These are phyloP conservation scores for Curvularia eragrostidis DNA, from an alignment of 2,329 filamentous ascomycete species.

Conservation along the genomic window DNA sequence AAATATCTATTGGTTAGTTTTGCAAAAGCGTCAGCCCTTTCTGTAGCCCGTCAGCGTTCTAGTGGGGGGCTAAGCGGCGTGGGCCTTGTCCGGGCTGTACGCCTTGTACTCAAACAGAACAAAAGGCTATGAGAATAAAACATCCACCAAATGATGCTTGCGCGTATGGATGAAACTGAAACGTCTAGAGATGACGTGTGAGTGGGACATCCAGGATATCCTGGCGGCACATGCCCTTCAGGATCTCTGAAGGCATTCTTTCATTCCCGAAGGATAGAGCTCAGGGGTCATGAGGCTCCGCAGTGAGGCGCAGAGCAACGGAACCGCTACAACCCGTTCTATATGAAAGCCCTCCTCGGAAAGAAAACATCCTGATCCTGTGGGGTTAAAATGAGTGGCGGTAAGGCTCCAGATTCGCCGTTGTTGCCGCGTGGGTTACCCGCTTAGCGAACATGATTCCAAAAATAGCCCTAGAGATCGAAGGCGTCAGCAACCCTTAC, in stretches of 20 bases:
- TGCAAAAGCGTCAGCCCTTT: slow-evolving; percentile 6
- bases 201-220: background rate
- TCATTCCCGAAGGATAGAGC: background rate
- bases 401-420: slow-evolving; percentile 2
- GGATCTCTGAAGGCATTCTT: background rate
- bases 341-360: slow-evolving; percentile 1
- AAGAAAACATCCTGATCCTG: slow-evolving; percentile 1
- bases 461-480: slow-evolving; percentile 14
- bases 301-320: slow-evolving; percentile 10
- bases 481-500: background rate
- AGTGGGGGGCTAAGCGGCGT: slow-evolving; percentile 20
- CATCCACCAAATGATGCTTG: slow-evolving; percentile 2
- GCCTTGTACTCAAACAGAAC: background rate
- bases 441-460: slow-evolving; percentile 23
- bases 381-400: slow-evolving; percentile 6
- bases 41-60: slow-evolving; percentile 19
- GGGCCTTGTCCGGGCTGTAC: slow-evolving; percentile 19
- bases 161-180: slow-evolving; percentile 6
- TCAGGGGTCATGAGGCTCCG: background rate
- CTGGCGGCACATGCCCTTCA: slow-evolving; percentile 1
- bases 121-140: background rate
- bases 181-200: slow-evolving; percentile 1
- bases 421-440: slow-evolving; percentile 12
- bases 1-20: slow-evolving; percentile 24
- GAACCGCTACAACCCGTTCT: slow-evolving; percentile 9